These are phyloP conservation scores for Adansonia grandidieri DNA, from an alignment of 441 rosid species.

Conservation along the genomic window DNA sequence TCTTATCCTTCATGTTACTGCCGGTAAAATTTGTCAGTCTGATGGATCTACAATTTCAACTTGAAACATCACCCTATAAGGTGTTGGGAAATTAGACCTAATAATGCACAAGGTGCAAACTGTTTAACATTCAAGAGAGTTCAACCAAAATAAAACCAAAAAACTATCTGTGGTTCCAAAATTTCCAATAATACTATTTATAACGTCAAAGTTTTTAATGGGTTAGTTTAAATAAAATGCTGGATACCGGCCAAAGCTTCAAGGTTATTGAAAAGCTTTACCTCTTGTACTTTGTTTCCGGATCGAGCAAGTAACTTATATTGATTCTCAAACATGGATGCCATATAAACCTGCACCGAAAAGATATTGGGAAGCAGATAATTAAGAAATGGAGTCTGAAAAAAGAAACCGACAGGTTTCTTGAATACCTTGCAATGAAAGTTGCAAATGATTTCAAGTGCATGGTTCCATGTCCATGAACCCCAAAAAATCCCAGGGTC, in stretches of 20 bases:
- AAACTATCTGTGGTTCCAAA: background rate
- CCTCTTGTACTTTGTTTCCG: slow-evolving; percentile 95
- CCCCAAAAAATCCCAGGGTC: background rate
- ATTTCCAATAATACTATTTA: background rate
- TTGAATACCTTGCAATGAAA: background rate
- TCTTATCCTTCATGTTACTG: background rate
- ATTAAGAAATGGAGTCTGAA: background rate
- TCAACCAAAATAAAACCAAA: background rate
- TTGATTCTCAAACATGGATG: slow-evolving; percentile 79
- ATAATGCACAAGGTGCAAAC: no score
- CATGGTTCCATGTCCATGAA: background rate
- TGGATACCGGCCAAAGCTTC: background rate
- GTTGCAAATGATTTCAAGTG: background rate
- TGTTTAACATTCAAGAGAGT: background rate
- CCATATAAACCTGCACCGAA: slow-evolving; percentile 81
- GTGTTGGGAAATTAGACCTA: no score
- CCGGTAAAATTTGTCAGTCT: no score
- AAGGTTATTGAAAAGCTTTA: slow-evolving; percentile 31
- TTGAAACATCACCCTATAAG: no score
- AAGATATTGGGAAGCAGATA: slow-evolving; percentile 14
- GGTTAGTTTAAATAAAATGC: background rate
- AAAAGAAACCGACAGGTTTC: background rate
- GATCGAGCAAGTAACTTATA: slow-evolving; percentile 93
- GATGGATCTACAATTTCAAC: no score
- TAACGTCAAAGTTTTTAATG: background rate